Conservation (phyloP, 2,329 filamentous ascomycete species). For the Penicillium sp. region DNA sequence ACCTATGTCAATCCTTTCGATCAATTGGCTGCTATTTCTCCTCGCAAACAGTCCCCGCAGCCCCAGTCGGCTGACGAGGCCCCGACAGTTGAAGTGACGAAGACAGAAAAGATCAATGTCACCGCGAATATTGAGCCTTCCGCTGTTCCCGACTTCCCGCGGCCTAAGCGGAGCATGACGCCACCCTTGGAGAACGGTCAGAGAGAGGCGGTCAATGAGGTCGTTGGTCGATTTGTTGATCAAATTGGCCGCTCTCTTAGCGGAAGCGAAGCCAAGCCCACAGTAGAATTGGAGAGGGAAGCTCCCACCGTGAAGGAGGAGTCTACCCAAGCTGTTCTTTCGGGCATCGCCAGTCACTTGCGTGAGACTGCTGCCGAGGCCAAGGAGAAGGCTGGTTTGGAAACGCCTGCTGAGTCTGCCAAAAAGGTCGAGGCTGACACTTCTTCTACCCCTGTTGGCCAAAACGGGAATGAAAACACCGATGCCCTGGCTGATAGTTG, state of each 20-base stretch:
- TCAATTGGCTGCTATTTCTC: slow-evolving; percentile 64
- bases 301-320: slow-evolving; percentile 34
- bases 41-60: slow-evolving; percentile 58
- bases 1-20: slow-evolving; percentile 73
- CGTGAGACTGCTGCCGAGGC: slow-evolving; percentile 45
- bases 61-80: slow-evolving; percentile 41
- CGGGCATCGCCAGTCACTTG: slow-evolving; percentile 31
- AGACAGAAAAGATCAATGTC: slow-evolving; percentile 24
- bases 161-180: slow-evolving; percentile 21
- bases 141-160: slow-evolving; percentile 10
- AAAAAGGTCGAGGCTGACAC: slow-evolving; percentile 46
- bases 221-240: slow-evolving; percentile 64
- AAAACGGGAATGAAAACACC: slow-evolving; percentile 57
- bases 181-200: slow-evolving; percentile 33
- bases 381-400: slow-evolving; percentile 35
- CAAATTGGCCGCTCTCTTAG: slow-evolving; percentile 58
- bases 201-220: slow-evolving; percentile 69
- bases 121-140: slow-evolving; percentile 20
- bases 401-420: slow-evolving; percentile 40
- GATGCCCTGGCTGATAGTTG: slow-evolving; percentile 75
- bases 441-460: slow-evolving; percentile 50
- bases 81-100: slow-evolving; percentile 35
- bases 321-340: slow-evolving; percentile 36
- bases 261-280: slow-evolving; percentile 37
- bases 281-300: slow-evolving; percentile 50